Evolutionary conservation across 495 filamentous ascomycete species (phyloP), one percentile per base, ranked within the genome.

Genomic region (Neurospora sublineolata): DNA sequence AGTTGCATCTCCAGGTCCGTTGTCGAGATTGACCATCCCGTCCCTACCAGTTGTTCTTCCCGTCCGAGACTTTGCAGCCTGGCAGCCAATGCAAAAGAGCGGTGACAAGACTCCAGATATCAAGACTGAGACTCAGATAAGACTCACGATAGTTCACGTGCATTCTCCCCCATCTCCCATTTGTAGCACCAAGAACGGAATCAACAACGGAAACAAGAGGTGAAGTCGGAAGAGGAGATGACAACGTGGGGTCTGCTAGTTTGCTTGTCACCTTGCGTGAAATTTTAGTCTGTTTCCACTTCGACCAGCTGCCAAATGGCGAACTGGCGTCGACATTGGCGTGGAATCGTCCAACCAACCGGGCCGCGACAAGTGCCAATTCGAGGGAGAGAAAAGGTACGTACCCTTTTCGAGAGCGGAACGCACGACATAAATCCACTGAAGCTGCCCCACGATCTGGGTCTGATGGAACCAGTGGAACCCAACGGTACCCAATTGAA

Each of bases 391-490:
- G 23, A 52, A 60, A 20, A 6, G 46, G 52, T 60, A 16, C 52
- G 27, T 60, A 33, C 14, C 52, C 12, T 14, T 7, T 60, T 30
- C 8, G 30, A 36, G 52, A 16, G 1, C 3, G n/a, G 52, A 64
- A 64, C 52, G 52, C 52, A 64, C 52, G 52, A 64, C 52, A 30
- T 36, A 52, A 38, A 44, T 37, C 30, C 68, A 37, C 18, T n/a
- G 67, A 41, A 71, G 46, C 23, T 71, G 75, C 73, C 75, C 75
- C 75, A 72, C 75, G 73, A 76, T 76, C 67, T 36, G 38, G 67
- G 18, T n/a, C 41, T 67, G 44, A 46, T 71, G 69, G 72, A 46
- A 12, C 69, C 14, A 71, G 69, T 70, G 69, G 42, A 71, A 44
- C 72, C 72, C 16, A 58, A 20, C 14, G 41, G 9, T 0, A 23